Percentiles rank a stretch among this genome's conserved stretches.
Evolutionary conservation across 2,329 filamentous ascomycete species (phyloP).

Genomic region (Pseudogymnoascus sp.): DNA sequence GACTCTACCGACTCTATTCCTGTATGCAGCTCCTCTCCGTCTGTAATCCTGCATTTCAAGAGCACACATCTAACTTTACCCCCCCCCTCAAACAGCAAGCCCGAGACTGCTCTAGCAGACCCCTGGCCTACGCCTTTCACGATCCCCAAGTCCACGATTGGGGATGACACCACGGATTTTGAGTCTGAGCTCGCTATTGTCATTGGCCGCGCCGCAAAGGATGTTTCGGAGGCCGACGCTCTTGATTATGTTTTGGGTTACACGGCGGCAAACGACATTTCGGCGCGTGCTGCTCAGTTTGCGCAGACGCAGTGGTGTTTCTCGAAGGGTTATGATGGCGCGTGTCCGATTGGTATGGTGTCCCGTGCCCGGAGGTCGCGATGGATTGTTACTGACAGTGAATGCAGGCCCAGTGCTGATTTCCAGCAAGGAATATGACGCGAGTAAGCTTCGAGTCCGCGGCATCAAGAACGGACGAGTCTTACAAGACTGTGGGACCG

Average conservation of each 20-base stretch:
- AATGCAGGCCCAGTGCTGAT: constrained; percentile 41
- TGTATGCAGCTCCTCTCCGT: constrained; percentile 17
- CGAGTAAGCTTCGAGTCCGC: constrained; percentile 34
- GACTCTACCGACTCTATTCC: constrained; percentile 33
- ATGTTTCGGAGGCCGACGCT: constrained; percentile 41
- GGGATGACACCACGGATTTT: constrained; percentile 40
- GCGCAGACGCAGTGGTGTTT: constrained; percentile 44
- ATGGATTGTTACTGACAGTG: neutral
- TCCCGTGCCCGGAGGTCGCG: neutral
- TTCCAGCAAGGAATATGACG: constrained; percentile 35
- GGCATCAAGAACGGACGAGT: constrained; percentile 45
- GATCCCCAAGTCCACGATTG: constrained; percentile 39
- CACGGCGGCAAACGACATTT: constrained; percentile 50
- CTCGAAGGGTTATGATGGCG: constrained; percentile 43
- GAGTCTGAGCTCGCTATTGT: constrained; percentile 45
- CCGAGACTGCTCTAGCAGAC: constrained; percentile 8
- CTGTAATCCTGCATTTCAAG: neutral
- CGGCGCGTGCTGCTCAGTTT: constrained; percentile 43
- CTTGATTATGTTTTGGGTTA: constrained; percentile 48
- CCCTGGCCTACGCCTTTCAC: constrained; percentile 32
- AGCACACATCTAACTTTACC: neutral
- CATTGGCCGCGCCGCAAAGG: constrained; percentile 40
- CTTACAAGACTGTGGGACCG: constrained; percentile 33
- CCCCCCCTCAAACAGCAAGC: constrained; percentile 17
- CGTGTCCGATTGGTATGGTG: constrained; percentile 37